These are phyloP conservation scores for Rhizopus sp. DNA, from an alignment of 371 early-diverging fungal genomes.

Conservation along the genomic window DNA sequence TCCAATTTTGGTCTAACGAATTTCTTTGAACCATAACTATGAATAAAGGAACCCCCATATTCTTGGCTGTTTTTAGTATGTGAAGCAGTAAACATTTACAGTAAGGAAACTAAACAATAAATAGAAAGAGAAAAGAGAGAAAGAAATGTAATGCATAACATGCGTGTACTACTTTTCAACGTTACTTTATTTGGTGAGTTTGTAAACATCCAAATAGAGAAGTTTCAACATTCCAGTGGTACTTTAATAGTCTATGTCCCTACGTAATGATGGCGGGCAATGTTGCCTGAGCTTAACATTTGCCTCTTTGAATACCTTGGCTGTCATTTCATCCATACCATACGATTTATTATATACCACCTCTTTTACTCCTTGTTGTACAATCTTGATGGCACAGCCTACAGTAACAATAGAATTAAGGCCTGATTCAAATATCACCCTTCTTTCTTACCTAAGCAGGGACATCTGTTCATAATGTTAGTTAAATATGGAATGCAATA, in stretches of 20 bases:
- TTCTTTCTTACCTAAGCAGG: constrained; percentile 65
- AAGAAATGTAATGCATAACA: not conserved
- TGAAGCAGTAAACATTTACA: constrained; percentile 11
- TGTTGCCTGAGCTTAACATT: constrained; percentile 81
- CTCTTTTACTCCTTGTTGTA: constrained; percentile 90
- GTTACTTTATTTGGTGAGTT: constrained; percentile 13
- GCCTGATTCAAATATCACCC: not conserved
- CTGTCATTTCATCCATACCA: constrained; percentile 88
- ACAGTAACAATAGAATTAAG: constrained; percentile 26
- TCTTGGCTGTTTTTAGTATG: constrained; percentile 3
- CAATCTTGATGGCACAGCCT: constrained; percentile 95
- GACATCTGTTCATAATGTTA: constrained; percentile 47
- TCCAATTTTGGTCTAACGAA: constrained; percentile 42
- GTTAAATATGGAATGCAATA: not conserved
- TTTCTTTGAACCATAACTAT: constrained; percentile 50
- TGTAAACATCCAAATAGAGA: constrained; percentile 21
- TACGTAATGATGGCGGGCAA: constrained; percentile 56
- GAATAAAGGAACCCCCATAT: constrained; percentile 47
- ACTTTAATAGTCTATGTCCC: constrained; percentile 19
- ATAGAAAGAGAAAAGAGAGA: constrained; percentile 7
- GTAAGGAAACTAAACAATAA: constrained; percentile 2
- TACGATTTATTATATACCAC: constrained; percentile 91
- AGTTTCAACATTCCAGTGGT: constrained; percentile 15
- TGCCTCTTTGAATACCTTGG: constrained; percentile 79
- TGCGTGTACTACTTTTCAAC: constrained; percentile 3